Base-by-base conservation (phyloP, 2,329 filamentous ascomycete genomes). In the Trichophyton rubrum region DNA sequence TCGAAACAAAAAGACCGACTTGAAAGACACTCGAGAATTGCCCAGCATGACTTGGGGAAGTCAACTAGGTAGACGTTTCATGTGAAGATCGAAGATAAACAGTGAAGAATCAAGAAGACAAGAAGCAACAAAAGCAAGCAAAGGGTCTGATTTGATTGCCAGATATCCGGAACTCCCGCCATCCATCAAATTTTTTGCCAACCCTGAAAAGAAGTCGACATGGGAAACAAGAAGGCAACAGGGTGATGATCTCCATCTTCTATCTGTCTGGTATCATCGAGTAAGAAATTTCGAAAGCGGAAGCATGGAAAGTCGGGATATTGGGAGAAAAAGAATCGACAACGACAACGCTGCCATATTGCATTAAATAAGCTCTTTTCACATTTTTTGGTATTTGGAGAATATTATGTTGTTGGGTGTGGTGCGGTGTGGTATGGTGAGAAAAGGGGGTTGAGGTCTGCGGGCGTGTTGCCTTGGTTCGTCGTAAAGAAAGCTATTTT, bases 141-240 rank as follows among this genome's bases (percentile, higher is more conserved):
- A 43, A 30, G 40, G 27, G 27, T 40, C 35, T 40, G 67, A 69
- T 77, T 77, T 77, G 80, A 79, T 84, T 87, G 85, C 84, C 83
- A 87, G 85, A 88, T 88, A 89, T 89, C 86, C 86, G 86, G 86
- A 88, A 86, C 85, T 85, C 85, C 83, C 73, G 53, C 56, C 59
- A 59, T 59, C 60, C 38, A 56, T 58, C 35, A 59, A 79, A 77
- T 77, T 76, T 79, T 55, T 15, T 33, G 51, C 51, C 51, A 35
- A 55, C 51, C 33, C 22, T 55, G 33, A 33, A 55, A 30, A 51
- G 22, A 5, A 79, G 78, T 69, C 64, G 66, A 62, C 59, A 66
- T 38, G 59, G 63, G 62, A 62, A 61, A 43, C 56, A 56, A 58
- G 55, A 61, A 62, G 59, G 65, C 60, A 60, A 70, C 67, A 71